A percentile compares a stretch with the other conserved stretches of the same genome.
Conservation (phyloP, 1,284 basidiomycete species). For the Schizophyllum commune region DNA sequence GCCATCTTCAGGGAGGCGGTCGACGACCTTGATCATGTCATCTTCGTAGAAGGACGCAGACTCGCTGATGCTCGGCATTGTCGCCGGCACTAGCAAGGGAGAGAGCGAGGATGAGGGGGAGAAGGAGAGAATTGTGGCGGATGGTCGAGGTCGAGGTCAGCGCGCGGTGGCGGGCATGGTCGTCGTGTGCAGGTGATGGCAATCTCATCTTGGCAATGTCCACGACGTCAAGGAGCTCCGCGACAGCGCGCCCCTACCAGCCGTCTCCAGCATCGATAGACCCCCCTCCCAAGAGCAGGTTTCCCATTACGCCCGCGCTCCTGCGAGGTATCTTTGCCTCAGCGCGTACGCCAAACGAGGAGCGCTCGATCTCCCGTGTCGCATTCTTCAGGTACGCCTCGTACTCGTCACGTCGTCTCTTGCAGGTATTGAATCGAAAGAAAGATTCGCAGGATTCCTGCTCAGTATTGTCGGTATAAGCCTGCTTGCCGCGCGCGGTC, state of each 20-base stretch:
- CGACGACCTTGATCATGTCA: slow-evolving; percentile 44
- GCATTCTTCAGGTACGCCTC: slow-evolving; percentile 69
- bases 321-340: slow-evolving; percentile 77
- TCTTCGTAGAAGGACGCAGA: slow-evolving; percentile 31
- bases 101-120: too few relatives aligned
- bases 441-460: slow-evolving; percentile 70
- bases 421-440: background rate
- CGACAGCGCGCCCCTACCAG: background rate
- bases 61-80: slow-evolving; percentile 10
- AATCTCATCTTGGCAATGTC: background rate
- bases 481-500: slow-evolving; percentile 57
- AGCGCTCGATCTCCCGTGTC: slow-evolving; percentile 70
- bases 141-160: background rate
- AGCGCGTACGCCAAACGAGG: slow-evolving; percentile 68
- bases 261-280: slow-evolving; percentile 3
- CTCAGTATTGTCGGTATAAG: slow-evolving; percentile 75
- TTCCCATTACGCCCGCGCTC: slow-evolving; percentile 74
- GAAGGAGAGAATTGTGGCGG: background rate
- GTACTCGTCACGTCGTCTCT: background rate
- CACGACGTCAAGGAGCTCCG: background rate
- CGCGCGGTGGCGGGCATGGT: background rate
- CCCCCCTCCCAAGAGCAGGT: slow-evolving; percentile 29
- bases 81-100: too few relatives aligned
- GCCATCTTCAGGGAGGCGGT: slow-evolving; percentile 45
- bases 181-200: background rate